A percentile compares a stretch with the other conserved stretches of the same genome.
Evolutionary conservation across 2,329 filamentous ascomycete species (phyloP).

Genomic region (Sordariomycetes sp.): DNA sequence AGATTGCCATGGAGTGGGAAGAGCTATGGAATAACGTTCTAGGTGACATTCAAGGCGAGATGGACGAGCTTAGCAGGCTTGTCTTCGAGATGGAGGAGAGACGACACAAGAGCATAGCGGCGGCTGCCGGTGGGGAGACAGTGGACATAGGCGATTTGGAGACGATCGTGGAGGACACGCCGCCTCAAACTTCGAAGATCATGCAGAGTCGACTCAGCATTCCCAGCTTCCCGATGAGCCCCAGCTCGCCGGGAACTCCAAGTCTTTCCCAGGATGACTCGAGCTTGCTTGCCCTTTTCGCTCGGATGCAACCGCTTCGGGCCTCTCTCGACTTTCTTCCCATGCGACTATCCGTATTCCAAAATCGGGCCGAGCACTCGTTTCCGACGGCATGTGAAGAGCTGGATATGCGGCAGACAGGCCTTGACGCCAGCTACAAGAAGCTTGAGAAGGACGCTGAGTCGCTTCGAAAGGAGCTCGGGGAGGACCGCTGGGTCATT

Average conservation of each 20-base stretch:
- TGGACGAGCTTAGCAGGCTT: constrained; percentile 65
- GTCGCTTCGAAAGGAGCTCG: constrained; percentile 77
- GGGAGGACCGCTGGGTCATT: constrained; percentile 91
- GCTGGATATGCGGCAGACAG: constrained; percentile 63
- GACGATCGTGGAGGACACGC: constrained; percentile 85
- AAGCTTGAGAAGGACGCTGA: constrained; percentile 87
- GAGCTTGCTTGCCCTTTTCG: constrained; percentile 80
- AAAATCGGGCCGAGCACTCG: constrained; percentile 62
- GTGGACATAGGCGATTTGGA: constrained; percentile 82
- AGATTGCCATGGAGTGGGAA: constrained; percentile 98
- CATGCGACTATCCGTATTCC: constrained; percentile 85
- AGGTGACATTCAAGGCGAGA: constrained; percentile 85
- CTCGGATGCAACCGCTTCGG: constrained; percentile 86
- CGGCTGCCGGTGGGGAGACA: constrained; percentile 50
- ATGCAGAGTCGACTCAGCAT: constrained; percentile 61
- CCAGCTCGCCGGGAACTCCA: constrained; percentile 47
- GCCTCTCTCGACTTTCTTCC: constrained; percentile 93
- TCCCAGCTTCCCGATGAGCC: constrained; percentile 52
- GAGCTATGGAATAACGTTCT: constrained; percentile 92
- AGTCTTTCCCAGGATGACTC: constrained; percentile 69
- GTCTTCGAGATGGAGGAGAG: constrained; percentile 99
- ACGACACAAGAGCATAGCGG: constrained; percentile 68
- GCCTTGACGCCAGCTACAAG: constrained; percentile 77
- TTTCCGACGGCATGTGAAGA: constrained; percentile 92
- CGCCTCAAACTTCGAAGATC: constrained; percentile 42